phyloP scores from a whole-genome alignment of 768 basidiomycete genomes.

The Crassisporium funariophilum region DNA sequence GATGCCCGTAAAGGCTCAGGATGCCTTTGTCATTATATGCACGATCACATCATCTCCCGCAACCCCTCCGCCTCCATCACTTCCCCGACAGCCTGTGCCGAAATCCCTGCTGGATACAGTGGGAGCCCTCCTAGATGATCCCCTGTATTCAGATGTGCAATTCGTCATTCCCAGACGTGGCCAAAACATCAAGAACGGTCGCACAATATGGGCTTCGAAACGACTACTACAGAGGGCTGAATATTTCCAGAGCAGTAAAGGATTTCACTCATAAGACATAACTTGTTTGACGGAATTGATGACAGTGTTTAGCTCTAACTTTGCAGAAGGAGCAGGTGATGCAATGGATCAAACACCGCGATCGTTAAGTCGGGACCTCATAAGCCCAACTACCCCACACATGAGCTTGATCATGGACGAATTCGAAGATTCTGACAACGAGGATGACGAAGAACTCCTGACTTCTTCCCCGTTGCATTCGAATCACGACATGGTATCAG shows the following conservation, averaged over 20 bases:
- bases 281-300: neutral
- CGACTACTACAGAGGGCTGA: conserved; percentile 70
- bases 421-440: conserved; percentile 55
- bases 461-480: conserved; percentile 1
- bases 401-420: conserved; percentile 40
- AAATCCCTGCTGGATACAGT: conserved; percentile 67
- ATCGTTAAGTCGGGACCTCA: conserved; percentile 17
- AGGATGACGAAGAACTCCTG: conserved; percentile 32
- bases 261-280: neutral
- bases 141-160: conserved; percentile 82
- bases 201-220: conserved; percentile 68
- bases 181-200: conserved; percentile 37
- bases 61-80: conserved; percentile 46
- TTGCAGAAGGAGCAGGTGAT: conserved; percentile 55
- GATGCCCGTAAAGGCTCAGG: conserved; percentile 50
- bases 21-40: conserved; percentile 77
- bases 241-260: conserved; percentile 75
- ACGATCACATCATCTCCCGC: conserved; percentile 72
- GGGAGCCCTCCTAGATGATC: conserved; percentile 78
- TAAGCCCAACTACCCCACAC: conserved; percentile 24
- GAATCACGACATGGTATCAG: neutral
- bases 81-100: conserved; percentile 60
- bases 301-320: conserved; percentile 74
- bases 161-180: conserved; percentile 63
- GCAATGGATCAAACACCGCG: conserved; percentile 26